Evolutionary conservation across 75 land plant species (phyloP).

Genomic region (Chamaecyparis obtusa): DNA sequence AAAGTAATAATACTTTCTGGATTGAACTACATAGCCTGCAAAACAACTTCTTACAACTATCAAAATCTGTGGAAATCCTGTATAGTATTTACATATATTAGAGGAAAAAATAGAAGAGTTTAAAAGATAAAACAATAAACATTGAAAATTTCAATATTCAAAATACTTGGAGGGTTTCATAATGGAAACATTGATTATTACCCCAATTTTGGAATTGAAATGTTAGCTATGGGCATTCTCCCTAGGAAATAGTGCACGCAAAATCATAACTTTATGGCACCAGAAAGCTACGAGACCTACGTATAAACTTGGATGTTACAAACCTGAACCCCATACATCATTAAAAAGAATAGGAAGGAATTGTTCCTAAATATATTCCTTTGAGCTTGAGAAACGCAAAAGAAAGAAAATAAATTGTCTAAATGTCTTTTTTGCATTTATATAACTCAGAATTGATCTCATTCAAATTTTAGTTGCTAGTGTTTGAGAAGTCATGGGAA

Average conservation of each 20-base stretch:
- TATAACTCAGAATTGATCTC: neutral
- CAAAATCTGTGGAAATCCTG: neutral
- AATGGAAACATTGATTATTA: neutral
- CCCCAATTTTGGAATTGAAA: neutral
- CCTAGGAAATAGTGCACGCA: neutral
- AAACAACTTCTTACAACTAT: neutral
- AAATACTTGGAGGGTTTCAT: neutral
- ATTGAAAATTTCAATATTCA: neutral
- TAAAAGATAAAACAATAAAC: neutral
- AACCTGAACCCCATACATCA: neutral
- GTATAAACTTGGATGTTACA: neutral
- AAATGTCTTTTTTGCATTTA: neutral
- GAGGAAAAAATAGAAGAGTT: neutral
- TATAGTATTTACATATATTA: neutral
- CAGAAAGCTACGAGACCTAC: neutral
- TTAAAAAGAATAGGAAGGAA: neutral
- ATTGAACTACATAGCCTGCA: conserved; percentile 97
- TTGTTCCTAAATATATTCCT: neutral
- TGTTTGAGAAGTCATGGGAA: neutral
- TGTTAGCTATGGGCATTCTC: neutral
- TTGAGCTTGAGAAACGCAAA: neutral
- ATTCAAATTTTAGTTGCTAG: too few relatives aligned
- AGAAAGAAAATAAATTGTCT: neutral
- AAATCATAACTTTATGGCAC: neutral
- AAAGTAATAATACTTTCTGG: conserved; percentile 90